Conservation (phyloP, 116 monocot genomes). For the Iris pallida region DNA sequence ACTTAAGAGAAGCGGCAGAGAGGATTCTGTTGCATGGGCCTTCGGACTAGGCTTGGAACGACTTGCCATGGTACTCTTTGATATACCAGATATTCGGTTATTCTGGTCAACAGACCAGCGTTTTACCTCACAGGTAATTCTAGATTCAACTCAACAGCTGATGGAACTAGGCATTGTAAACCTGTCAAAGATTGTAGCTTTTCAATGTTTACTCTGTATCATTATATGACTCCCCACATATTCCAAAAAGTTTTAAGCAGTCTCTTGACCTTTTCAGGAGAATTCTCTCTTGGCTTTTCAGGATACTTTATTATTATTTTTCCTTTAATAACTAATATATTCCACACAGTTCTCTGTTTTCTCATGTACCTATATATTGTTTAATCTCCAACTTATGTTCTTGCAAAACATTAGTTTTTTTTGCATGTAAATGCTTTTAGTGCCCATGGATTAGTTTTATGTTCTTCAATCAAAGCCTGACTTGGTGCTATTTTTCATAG, state of each 20-base stretch:
- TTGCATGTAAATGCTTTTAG: not conserved
- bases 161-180: not conserved
- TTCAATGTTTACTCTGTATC: too few relatives aligned
- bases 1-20: slow-evolving; percentile 62
- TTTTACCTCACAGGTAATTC: slow-evolving; percentile 84
- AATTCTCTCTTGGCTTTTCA: too few relatives aligned
- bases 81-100: slow-evolving; percentile 90
- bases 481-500: slow-evolving; percentile 26
- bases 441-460: not conserved
- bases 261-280: not conserved
- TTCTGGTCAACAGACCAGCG: slow-evolving; percentile 94
- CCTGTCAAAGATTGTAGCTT: too few relatives aligned
- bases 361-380: too few relatives aligned
- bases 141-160: not conserved
- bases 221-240: too few relatives aligned
- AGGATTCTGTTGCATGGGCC: slow-evolving; percentile 84
- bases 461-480: not conserved
- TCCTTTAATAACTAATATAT: not conserved
- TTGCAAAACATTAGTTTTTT: too few relatives aligned
- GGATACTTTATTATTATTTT: not conserved
- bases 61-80: slow-evolving; percentile 97
- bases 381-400: too few relatives aligned
- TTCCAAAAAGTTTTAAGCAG: too few relatives aligned
- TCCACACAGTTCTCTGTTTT: too few relatives aligned
- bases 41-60: slow-evolving; percentile 95